Evolutionary conservation across 352 stramenopile genomes (phyloP).

Genomic region (Phytophthora pistaciae): DNA sequence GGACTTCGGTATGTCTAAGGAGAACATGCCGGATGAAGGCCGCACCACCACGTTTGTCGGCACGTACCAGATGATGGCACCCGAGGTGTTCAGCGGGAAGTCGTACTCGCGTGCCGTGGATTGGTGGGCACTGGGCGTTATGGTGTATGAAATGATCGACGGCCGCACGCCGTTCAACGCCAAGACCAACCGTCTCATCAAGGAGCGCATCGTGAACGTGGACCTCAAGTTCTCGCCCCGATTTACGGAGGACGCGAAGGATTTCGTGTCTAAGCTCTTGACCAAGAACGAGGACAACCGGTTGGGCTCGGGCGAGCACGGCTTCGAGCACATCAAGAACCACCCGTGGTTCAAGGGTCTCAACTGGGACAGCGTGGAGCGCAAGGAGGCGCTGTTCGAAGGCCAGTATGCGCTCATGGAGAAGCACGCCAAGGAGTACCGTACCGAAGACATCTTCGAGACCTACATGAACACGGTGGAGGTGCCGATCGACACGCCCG

Average conservation of each 20-base stretch:
- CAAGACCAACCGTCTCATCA: slow-evolving; percentile 89
- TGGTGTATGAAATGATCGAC: slow-evolving; percentile 93
- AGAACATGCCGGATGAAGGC: slow-evolving; percentile 92
- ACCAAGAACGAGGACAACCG: slow-evolving; percentile 94
- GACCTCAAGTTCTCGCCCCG: slow-evolving; percentile 85
- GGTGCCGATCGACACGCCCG: slow-evolving; percentile 84
- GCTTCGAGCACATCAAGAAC: slow-evolving; percentile 88
- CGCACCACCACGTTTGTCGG: slow-evolving; percentile 92
- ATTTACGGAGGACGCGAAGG: slow-evolving; percentile 85
- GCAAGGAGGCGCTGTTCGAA: slow-evolving; percentile 68
- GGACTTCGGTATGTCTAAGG: slow-evolving; percentile 99
- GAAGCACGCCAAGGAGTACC: slow-evolving; percentile 84
- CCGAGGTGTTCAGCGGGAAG: slow-evolving; percentile 90
- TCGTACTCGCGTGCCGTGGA: slow-evolving; percentile 90
- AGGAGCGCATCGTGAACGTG: slow-evolving; percentile 86
- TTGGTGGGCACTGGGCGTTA: slow-evolving; percentile 90
- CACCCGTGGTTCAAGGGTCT: slow-evolving; percentile 91
- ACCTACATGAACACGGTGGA: slow-evolving; percentile 91
- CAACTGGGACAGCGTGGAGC: slow-evolving; percentile 85
- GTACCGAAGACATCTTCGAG: slow-evolving; percentile 83
- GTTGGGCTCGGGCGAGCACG: slow-evolving; percentile 92
- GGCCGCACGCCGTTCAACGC: slow-evolving; percentile 89
- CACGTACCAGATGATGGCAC: slow-evolving; percentile 94
- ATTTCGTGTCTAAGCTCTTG: slow-evolving; percentile 91
- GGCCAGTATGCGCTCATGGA: slow-evolving; percentile 84